Evolutionary conservation across 2,329 filamentous ascomycete genomes (phyloP).

Genomic region (Rhynchosporium graminicola): DNA sequence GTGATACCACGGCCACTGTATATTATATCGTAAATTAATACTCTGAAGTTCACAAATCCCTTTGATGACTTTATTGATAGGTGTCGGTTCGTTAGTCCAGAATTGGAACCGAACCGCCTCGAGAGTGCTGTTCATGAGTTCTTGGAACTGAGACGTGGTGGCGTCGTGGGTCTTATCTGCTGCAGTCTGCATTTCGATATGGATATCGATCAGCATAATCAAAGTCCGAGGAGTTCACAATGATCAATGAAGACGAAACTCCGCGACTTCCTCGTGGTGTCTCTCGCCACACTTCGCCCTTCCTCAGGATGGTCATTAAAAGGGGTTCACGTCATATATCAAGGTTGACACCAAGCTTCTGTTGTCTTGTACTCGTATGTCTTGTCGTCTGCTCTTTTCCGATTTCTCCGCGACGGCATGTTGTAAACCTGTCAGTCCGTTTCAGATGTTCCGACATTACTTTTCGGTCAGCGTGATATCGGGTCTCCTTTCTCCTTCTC

Average conservation of each 20-base stretch:
- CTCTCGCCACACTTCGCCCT: too few relatives aligned
- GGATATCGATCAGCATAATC: neutral
- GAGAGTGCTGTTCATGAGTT: neutral
- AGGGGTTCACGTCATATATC: neutral
- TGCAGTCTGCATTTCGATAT: neutral
- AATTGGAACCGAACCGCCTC: neutral
- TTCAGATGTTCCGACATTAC: slow-evolving; percentile 2
- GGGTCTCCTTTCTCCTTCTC: neutral
- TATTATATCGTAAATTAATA: too few relatives aligned
- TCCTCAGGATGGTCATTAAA: neutral
- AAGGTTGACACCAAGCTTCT: neutral
- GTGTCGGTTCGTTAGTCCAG: too few relatives aligned
- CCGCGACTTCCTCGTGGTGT: neutral
- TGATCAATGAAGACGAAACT: slow-evolving; percentile 1
- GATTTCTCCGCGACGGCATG: neutral
- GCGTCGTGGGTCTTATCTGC: slow-evolving; percentile 1
- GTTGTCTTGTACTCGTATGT: neutral
- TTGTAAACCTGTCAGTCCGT: neutral
- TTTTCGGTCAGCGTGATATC: neutral
- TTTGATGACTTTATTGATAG: too few relatives aligned
- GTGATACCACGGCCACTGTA: too few relatives aligned
- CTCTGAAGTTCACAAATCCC: too few relatives aligned
- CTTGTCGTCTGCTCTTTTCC: neutral
- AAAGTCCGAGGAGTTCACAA: neutral
- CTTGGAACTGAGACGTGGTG: slow-evolving; percentile 1